Evolutionary conservation across 2,329 filamentous ascomycete species (phyloP).

Genomic region (Metarhizium sp.): DNA sequence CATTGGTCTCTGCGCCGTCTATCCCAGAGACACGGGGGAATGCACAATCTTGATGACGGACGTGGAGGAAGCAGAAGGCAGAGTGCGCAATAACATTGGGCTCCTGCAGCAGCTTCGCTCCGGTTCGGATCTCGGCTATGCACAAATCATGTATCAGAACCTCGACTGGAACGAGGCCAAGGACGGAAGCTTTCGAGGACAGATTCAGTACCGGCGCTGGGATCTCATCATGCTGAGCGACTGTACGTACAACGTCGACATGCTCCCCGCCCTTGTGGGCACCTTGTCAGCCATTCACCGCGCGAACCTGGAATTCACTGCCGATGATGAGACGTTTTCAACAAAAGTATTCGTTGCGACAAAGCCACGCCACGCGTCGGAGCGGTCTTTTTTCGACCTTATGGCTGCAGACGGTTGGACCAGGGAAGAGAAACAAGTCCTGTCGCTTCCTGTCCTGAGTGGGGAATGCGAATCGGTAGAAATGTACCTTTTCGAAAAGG

Average conservation of each 20-base stretch:
- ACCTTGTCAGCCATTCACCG: slow-evolving; percentile 41
- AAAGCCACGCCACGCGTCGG: slow-evolving; percentile 46
- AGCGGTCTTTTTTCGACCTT: slow-evolving; percentile 37
- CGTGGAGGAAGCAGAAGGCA: slow-evolving; percentile 41
- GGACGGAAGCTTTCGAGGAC: slow-evolving; percentile 32
- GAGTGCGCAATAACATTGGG: slow-evolving; percentile 38
- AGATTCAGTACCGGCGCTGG: slow-evolving; percentile 32
- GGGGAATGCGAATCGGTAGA: slow-evolving; percentile 37
- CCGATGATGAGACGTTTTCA: slow-evolving; percentile 10
- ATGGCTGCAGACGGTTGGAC: slow-evolving; percentile 37
- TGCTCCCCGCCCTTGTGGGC: slow-evolving; percentile 41
- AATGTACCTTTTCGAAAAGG: slow-evolving; percentile 40
- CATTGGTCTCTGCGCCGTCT: slow-evolving; percentile 33
- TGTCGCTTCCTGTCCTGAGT: slow-evolving; percentile 37
- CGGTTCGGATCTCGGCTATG: slow-evolving; percentile 6
- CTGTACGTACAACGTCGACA: slow-evolving; percentile 53
- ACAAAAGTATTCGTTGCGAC: slow-evolving; percentile 44
- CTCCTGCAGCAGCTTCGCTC: slow-evolving; percentile 13
- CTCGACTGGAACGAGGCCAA: slow-evolving; percentile 48
- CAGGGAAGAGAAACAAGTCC: slow-evolving; percentile 27
- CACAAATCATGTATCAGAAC: slow-evolving; percentile 38
- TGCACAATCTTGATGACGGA: slow-evolving; percentile 44
- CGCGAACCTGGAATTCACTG: slow-evolving; percentile 19
- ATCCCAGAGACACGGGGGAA: slow-evolving; percentile 14
- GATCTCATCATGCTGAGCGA: slow-evolving; percentile 48